phyloP scores from a whole-genome alignment of 177 flowering plant genomes.

The Vitis hybrid region DNA sequence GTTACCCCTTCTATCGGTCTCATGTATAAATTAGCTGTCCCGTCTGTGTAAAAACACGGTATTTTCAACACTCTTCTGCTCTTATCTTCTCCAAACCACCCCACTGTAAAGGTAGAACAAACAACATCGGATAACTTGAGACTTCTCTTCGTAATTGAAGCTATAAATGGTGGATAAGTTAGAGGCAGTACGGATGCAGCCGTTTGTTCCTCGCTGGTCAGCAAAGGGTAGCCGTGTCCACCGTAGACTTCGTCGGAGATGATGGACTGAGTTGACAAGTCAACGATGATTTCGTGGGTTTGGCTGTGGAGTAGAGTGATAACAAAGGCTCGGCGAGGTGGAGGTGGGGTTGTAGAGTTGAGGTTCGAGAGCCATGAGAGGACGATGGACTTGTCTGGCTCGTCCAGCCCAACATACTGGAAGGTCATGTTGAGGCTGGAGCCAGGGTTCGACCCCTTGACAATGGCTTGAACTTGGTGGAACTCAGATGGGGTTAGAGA shows the following conservation, averaged over 20 bases:
- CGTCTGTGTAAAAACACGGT: conserved; percentile 32
- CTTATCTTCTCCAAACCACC: conserved; percentile 22
- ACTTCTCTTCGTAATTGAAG: conserved; percentile 34
- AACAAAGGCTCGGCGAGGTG: conserved; percentile 23
- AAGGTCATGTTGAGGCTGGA: conserved; percentile 32
- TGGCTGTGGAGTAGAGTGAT: conserved; percentile 17
- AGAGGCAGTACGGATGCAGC: conserved; percentile 25
- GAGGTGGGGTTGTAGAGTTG: neutral
- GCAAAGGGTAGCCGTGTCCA: conserved; percentile 39
- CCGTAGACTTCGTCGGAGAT: conserved; percentile 20
- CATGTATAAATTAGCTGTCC: conserved; percentile 37
- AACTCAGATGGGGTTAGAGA: conserved; percentile 52
- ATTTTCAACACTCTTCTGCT: conserved; percentile 9
- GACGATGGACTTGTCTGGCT: conserved; percentile 35
- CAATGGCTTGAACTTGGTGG: conserved; percentile 13
- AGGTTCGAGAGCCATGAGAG: conserved; percentile 4
- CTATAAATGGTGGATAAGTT: conserved; percentile 31
- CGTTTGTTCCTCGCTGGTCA: conserved; percentile 27
- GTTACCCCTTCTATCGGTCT: conserved; percentile 55
- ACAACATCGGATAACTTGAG: conserved; percentile 12
- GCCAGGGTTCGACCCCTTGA: conserved; percentile 18
- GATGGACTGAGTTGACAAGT: conserved; percentile 22
- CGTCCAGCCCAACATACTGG: conserved; percentile 54
- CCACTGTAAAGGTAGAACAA: conserved; percentile 8
- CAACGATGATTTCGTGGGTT: conserved; percentile 41